Evolutionary conservation across 2,329 filamentous ascomycete genomes (phyloP).

Genomic region (Cordyceps militaris): DNA sequence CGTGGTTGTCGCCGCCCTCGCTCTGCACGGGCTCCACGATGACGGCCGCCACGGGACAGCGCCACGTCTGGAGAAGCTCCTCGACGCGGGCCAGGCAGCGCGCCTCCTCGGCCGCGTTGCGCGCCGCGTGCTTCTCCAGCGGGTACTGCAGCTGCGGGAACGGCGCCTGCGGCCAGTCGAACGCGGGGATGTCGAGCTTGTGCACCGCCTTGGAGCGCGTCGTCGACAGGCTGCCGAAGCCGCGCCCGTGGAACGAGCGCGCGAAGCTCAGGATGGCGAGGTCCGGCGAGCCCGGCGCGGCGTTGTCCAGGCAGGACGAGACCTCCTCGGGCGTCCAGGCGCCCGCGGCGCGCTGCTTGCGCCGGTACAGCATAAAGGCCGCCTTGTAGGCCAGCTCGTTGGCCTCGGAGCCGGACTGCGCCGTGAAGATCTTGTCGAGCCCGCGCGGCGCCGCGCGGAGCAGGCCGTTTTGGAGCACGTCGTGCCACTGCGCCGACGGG

Average conservation of each 20-base stretch:
- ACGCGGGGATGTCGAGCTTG: conserved; percentile 82
- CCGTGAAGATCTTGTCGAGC: conserved; percentile 73
- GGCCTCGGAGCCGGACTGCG: conserved; percentile 71
- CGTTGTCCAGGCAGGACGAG: conserved; percentile 61
- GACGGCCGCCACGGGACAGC: conserved; percentile 65
- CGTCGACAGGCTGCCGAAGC: conserved; percentile 71
- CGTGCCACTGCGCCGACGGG: conserved; percentile 66
- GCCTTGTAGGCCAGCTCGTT: conserved; percentile 84
- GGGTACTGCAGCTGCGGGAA: conserved; percentile 76
- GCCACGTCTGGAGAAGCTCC: conserved; percentile 57
- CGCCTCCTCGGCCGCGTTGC: conserved; percentile 65
- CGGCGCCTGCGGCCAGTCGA: conserved; percentile 78
- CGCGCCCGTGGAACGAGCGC: conserved; percentile 71
- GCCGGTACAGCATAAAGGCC: conserved; percentile 74
- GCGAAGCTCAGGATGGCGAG: conserved; percentile 75
- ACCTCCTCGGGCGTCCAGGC: conserved; percentile 68
- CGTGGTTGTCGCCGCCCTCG: conserved; percentile 80
- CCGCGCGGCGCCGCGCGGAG: conserved; percentile 68
- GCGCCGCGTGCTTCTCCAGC: conserved; percentile 58
- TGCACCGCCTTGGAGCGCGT: conserved; percentile 78
- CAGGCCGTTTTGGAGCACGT: conserved; percentile 63
- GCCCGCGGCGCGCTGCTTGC: conserved; percentile 60
- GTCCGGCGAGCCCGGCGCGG: conserved; percentile 64
- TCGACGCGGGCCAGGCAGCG: conserved; percentile 69
- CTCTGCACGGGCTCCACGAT: conserved; percentile 77